A percentile compares a stretch with the other conserved stretches of the same genome.
Evolutionary conservation across 148 eudicot genomes (phyloP).

Genomic region (Chenopodium formosanum): DNA sequence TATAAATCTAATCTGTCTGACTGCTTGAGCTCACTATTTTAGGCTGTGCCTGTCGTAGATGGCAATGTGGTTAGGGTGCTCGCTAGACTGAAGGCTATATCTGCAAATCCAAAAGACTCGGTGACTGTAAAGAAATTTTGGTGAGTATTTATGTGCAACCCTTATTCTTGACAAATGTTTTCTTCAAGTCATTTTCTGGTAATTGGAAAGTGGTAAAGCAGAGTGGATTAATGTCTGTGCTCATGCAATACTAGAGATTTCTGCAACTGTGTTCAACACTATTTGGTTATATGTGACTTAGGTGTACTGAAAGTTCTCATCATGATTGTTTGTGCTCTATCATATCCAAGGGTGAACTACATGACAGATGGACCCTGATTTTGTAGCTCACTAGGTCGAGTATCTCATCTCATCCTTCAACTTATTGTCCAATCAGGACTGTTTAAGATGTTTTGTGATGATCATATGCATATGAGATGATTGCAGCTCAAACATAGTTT

Average conservation of each 20-base stretch:
- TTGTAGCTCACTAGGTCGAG: background rate
- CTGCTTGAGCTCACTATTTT: slow-evolving; percentile 19
- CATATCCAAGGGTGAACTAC: background rate
- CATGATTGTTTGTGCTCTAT: background rate
- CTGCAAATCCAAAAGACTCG: slow-evolving; percentile 75
- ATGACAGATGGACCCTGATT: background rate
- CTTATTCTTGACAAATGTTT: background rate
- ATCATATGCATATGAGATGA: background rate
- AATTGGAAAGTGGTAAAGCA: background rate
- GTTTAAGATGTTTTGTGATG: background rate
- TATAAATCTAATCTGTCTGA: background rate
- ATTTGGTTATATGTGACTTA: background rate
- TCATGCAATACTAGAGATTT: background rate
- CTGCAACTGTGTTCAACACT: background rate
- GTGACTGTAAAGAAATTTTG: slow-evolving; percentile 65
- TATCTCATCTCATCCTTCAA: background rate
- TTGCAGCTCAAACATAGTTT: background rate
- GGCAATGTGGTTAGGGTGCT: slow-evolving; percentile 94
- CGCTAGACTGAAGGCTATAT: slow-evolving; percentile 79
- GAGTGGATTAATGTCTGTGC: too few relatives aligned
- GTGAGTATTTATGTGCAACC: slow-evolving; percentile 36
- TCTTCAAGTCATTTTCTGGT: background rate
- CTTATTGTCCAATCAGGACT: background rate
- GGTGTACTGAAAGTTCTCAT: background rate
- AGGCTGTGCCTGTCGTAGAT: slow-evolving; percentile 96